Evolutionary conservation across 192 early-diverging fungal species (phyloP).

Genomic region (Powellomyces hirtus): DNA sequence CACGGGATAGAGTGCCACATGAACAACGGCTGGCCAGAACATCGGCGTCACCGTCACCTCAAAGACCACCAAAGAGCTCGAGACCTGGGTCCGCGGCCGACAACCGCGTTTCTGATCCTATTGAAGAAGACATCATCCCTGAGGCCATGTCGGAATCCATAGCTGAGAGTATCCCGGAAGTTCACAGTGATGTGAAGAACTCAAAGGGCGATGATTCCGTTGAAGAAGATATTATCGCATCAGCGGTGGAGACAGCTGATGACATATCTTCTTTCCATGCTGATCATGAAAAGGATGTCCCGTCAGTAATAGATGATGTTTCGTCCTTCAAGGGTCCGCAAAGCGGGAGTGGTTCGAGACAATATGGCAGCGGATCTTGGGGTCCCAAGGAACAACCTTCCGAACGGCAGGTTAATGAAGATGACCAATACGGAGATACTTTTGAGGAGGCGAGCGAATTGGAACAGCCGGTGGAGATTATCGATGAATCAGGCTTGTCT

Average conservation of each 20-base stretch:
- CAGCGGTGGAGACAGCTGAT: background rate
- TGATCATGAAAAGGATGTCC: background rate
- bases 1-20: no score
- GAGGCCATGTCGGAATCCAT: background rate
- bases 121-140: background rate
- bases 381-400: no score
- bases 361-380: no score
- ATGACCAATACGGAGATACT: background rate
- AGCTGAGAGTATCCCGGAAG: background rate
- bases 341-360: no score
- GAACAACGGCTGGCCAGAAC: no score
- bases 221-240: background rate
- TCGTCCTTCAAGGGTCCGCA: no score
- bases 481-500: background rate
- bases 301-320: background rate
- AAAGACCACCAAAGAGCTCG: no score
- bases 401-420: background rate
- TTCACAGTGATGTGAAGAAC: background rate
- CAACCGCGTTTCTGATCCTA: background rate
- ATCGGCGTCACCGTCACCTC: no score
- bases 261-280: conserved; percentile 14
- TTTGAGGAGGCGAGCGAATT: conserved; percentile 5
- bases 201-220: background rate
- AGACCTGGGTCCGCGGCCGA: no score
- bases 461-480: background rate